A percentile compares a stretch with the other conserved stretches of the same genome.
These are phyloP conservation scores for Amyloporia xantha DNA, from an alignment of 768 basidiomycete genomes.

Conservation along the genomic window DNA sequence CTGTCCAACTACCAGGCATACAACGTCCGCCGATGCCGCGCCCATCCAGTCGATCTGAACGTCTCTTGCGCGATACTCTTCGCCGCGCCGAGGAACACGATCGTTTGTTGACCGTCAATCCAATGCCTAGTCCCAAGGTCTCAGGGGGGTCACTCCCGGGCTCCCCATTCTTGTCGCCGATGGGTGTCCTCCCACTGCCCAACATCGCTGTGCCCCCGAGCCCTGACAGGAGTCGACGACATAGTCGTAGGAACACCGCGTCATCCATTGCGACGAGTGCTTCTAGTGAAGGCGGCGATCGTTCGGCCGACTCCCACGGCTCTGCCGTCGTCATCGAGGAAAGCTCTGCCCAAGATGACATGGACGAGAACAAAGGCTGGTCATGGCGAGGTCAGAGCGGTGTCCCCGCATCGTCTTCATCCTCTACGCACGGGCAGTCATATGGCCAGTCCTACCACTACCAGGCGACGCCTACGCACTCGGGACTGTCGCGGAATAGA, in stretches of 20 bases:
- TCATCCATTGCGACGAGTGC: constrained; percentile 19
- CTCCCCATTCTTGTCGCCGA: constrained; percentile 2
- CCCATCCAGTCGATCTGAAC: constrained; percentile 46
- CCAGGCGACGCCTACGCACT: constrained; percentile 1
- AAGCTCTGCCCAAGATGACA: constrained; percentile 17
- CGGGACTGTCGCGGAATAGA: not conserved
- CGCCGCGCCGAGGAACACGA: constrained; percentile 40
- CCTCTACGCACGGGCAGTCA: too few relatives aligned
- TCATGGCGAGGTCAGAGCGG: constrained; percentile 12
- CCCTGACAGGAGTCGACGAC: constrained; percentile 12
- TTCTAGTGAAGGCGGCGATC: constrained; percentile 18
- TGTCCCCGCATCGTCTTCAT: constrained; percentile 12
- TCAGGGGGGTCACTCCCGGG: constrained; percentile 11
- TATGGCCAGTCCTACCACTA: constrained; percentile 9
- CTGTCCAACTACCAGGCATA: constrained; percentile 13
- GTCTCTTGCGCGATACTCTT: constrained; percentile 50
- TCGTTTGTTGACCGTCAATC: constrained; percentile 26
- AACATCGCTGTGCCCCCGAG: not conserved
- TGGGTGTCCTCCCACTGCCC: not conserved
- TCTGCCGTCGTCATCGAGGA: constrained; percentile 12
- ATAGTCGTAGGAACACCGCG: constrained; percentile 22
- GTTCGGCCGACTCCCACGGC: constrained; percentile 3
- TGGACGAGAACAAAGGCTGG: constrained; percentile 10
- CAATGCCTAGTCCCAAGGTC: constrained; percentile 14
- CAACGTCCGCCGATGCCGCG: constrained; percentile 25